Evolutionary conservation across 441 rosid species (phyloP).

Genomic region (Erysimum pusillum): DNA sequence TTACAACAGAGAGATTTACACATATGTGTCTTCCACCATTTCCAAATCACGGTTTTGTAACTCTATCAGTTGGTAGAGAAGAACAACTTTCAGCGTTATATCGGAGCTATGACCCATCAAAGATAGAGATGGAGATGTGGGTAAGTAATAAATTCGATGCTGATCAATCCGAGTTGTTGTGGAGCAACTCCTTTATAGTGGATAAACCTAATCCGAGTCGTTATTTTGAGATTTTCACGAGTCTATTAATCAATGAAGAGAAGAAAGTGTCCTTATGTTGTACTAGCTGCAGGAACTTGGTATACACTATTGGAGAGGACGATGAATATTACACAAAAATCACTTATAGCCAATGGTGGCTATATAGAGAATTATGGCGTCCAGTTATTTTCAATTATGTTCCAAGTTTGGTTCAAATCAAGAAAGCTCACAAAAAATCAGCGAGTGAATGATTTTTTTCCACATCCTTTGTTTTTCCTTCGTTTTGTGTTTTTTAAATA

Average conservation of each 20-base stretch:
- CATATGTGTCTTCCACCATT: neutral
- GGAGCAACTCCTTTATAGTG: neutral
- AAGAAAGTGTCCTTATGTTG: slow-evolving; percentile 27
- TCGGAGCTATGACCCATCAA: neutral
- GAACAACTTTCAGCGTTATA: neutral
- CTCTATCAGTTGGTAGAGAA: neutral
- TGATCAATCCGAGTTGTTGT: neutral
- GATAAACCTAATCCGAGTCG: neutral
- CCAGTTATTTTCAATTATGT: too few relatives aligned
- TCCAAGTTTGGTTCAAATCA: too few relatives aligned
- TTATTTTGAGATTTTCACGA: neutral
- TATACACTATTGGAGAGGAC: neutral
- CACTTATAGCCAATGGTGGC: too few relatives aligned
- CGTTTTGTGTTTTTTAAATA: too few relatives aligned
- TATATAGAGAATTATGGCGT: too few relatives aligned
- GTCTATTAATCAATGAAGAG: slow-evolving; percentile 9
- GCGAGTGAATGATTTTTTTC: too few relatives aligned
- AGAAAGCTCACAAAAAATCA: too few relatives aligned
- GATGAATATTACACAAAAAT: too few relatives aligned
- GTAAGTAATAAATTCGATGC: neutral
- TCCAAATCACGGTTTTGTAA: neutral
- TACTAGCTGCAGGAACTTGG: too few relatives aligned
- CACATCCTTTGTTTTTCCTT: too few relatives aligned
- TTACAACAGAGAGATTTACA: neutral
- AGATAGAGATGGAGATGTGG: neutral